Conservation (phyloP, 1,139 yeast species). For the Pichia sp. region DNA sequence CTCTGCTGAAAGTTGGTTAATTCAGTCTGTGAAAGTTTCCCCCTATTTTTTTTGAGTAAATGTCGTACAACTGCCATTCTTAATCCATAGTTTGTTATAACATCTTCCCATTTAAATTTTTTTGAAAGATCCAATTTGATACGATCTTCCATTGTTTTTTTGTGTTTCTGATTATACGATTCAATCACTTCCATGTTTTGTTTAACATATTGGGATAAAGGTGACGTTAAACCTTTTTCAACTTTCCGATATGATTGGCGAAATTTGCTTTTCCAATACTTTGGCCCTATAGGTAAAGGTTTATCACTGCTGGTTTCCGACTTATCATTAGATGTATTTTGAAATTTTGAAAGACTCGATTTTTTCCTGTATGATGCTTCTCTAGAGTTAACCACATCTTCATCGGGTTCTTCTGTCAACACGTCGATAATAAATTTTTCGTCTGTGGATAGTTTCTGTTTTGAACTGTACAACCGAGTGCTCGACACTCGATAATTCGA, state of each 20-base stretch:
- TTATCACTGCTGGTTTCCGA: background rate
- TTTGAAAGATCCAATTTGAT: slow-evolving; percentile 15
- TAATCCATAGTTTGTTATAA: slow-evolving; percentile 11
- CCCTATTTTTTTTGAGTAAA: slow-evolving; percentile 6
- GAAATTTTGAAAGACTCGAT: background rate
- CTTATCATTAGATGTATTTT: background rate
- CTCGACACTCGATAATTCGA: no score
- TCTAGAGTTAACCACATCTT: background rate
- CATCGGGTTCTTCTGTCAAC: slow-evolving; percentile 10
- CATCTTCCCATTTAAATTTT: slow-evolving; percentile 12
- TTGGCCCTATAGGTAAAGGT: slow-evolving; percentile 10
- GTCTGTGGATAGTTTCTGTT: slow-evolving; percentile 7
- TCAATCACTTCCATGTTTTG: slow-evolving; percentile 17
- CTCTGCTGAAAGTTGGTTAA: slow-evolving; percentile 22
- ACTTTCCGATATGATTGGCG: slow-evolving; percentile 14
- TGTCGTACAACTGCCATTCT: slow-evolving; percentile 12
- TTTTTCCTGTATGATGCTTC: slow-evolving; percentile 1
- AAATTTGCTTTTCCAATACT: slow-evolving; percentile 16
- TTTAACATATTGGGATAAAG: slow-evolving; percentile 16
- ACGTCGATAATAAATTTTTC: slow-evolving; percentile 9
- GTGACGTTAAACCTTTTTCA: slow-evolving; percentile 12
- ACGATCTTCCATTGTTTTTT: slow-evolving; percentile 14
- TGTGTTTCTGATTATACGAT: slow-evolving; percentile 18
- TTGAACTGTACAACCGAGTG: background rate
- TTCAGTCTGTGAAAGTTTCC: slow-evolving; percentile 1